Conservation (phyloP, 2,329 filamentous ascomycete genomes). For the Talaromyces atroroseus region DNA sequence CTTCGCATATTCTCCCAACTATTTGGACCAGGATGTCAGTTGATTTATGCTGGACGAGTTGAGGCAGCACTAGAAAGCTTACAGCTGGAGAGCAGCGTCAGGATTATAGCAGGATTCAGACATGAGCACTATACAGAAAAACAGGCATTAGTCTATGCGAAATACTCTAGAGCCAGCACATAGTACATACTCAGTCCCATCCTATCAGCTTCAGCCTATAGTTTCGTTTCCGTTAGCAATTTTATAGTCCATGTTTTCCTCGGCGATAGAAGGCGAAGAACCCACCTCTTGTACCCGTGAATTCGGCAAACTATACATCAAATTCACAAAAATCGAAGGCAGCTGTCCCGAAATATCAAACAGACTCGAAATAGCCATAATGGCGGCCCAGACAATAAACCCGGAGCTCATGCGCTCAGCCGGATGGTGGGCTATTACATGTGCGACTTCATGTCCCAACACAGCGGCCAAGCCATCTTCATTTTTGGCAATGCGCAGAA, state of each 20-base stretch:
- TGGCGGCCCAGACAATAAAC: slow-evolving; percentile 27
- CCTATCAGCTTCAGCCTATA: slow-evolving; percentile 53
- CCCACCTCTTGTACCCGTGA: slow-evolving; percentile 52
- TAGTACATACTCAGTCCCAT: slow-evolving; percentile 48
- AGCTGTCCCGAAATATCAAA: slow-evolving; percentile 38
- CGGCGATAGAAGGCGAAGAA: background rate
- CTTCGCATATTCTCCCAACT: slow-evolving; percentile 50
- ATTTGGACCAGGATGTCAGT: background rate
- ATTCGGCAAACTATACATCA: slow-evolving; percentile 51
- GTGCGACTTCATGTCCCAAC: slow-evolving; percentile 59
- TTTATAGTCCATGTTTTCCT: background rate
- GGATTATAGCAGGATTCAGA: slow-evolving; percentile 57
- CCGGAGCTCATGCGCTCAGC: slow-evolving; percentile 51
- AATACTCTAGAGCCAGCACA: background rate
- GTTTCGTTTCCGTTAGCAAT: slow-evolving; percentile 12
- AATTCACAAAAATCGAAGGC: slow-evolving; percentile 39
- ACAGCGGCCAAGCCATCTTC: slow-evolving; percentile 58
- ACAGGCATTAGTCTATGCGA: slow-evolving; percentile 15
- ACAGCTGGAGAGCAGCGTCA: slow-evolving; percentile 49
- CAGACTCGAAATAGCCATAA: slow-evolving; percentile 25
- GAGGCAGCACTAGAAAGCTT: slow-evolving; percentile 15
- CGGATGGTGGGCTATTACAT: slow-evolving; percentile 54
- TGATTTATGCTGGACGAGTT: background rate
- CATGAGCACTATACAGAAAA: slow-evolving; percentile 50
- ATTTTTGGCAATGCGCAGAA: slow-evolving; percentile 50